Conservation (phyloP, 805 yeast species). For the Pichia cephalocereana region DNA sequence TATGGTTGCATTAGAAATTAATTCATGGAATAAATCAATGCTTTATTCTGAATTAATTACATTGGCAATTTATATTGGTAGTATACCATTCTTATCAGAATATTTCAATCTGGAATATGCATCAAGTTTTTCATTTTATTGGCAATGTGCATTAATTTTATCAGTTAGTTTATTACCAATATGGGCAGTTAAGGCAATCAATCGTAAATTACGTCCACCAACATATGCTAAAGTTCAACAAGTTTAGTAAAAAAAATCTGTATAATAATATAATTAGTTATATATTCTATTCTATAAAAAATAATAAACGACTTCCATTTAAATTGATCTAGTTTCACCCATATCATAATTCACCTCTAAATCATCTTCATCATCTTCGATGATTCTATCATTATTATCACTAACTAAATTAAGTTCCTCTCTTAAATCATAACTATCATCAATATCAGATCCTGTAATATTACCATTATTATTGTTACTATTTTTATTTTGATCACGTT, state of each 20-base stretch:
- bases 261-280: too few relatives aligned
- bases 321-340: neutral
- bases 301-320: too few relatives aligned
- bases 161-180: conserved; percentile 76
- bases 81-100: conserved; percentile 80
- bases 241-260: neutral
- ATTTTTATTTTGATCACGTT: conserved; percentile 19
- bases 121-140: conserved; percentile 38
- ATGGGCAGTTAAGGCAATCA: conserved; percentile 72
- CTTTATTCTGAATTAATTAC: conserved; percentile 64
- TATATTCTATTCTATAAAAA: too few relatives aligned
- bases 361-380: conserved; percentile 1
- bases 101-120: conserved; percentile 71
- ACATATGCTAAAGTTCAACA: conserved; percentile 96
- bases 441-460: neutral
- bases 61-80: conserved; percentile 51
- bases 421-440: neutral
- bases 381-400: neutral
- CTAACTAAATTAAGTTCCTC: neutral
- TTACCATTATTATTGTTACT: neutral
- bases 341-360: neutral
- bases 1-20: conserved; percentile 89
- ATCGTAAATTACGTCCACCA: conserved; percentile 79
- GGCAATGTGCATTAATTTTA: conserved; percentile 61
- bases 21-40: conserved; percentile 86